Evolutionary conservation across 2,329 filamentous ascomycete species (phyloP).

Genomic region (Myriosclerotinia scirpicola): DNA sequence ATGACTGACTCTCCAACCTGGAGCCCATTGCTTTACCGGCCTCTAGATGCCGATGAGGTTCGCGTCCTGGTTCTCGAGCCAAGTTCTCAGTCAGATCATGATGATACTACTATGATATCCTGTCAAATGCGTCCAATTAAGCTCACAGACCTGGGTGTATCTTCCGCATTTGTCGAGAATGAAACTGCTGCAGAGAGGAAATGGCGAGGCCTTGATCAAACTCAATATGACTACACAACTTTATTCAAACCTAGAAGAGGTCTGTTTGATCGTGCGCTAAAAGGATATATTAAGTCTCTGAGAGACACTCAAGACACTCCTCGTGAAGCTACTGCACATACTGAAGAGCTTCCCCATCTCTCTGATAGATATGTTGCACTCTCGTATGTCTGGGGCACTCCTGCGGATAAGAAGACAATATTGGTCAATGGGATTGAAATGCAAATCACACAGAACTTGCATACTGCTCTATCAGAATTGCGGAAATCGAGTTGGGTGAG

Average conservation of each 20-base stretch:
- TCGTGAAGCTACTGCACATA: too few species aligned
- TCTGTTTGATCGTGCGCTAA: slow-evolving; percentile 13
- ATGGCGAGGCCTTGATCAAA: not conserved
- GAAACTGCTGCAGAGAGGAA: not conserved
- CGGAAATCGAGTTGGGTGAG: slow-evolving; percentile 11
- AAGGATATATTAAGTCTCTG: slow-evolving; percentile 12
- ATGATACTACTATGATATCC: slow-evolving; percentile 7
- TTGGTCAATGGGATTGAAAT: slow-evolving; percentile 16
- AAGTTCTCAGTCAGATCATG: slow-evolving; percentile 7
- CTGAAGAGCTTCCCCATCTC: not conserved
- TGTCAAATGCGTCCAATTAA: slow-evolving; percentile 14
- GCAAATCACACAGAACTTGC: slow-evolving; percentile 13
- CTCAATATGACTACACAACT: not conserved
- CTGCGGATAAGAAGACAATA: slow-evolving; percentile 11
- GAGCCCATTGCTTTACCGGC: slow-evolving; percentile 9
- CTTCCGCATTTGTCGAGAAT: not conserved
- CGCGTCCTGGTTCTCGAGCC: slow-evolving; percentile 17
- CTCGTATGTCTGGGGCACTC: slow-evolving; percentile 18
- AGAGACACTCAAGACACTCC: not conserved
- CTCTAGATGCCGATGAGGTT: not conserved
- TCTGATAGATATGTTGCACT: slow-evolving; percentile 19
- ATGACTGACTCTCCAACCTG: not conserved
- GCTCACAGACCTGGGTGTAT: not conserved
- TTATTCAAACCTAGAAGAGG: slow-evolving; percentile 16
- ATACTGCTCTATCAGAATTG: not conserved